Conservation (phyloP, 2,329 filamentous ascomycete species). For the Botryotinia calthae region DNA sequence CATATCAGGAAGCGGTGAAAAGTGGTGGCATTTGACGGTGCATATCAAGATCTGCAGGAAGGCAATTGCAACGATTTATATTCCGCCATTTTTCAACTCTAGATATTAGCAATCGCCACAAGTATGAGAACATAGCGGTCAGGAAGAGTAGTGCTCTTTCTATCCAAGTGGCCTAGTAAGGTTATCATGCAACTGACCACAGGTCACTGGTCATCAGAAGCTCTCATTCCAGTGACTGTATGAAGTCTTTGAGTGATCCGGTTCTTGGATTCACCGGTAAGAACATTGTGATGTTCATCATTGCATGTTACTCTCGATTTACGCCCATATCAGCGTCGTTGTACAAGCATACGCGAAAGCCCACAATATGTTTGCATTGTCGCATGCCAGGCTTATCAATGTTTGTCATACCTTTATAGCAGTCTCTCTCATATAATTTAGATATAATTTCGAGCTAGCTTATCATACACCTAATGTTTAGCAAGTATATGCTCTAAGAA, state of each 20-base stretch:
- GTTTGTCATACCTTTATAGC: not conserved
- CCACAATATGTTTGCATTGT: not conserved
- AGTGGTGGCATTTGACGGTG: not conserved
- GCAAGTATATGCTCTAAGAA: not conserved
- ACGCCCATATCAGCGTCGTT: not conserved
- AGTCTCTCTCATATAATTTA: not conserved
- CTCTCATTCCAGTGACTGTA: not conserved
- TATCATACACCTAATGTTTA: not conserved
- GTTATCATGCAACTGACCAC: not conserved
- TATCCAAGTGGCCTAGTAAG: not conserved
- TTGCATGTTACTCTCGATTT: not conserved
- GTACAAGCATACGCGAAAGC: not conserved
- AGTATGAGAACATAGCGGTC: not conserved
- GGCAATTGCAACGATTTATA: not conserved
- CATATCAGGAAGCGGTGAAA: constrained; percentile 9
- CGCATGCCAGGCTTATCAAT: not conserved
- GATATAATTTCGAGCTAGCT: not conserved
- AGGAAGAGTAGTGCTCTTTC: constrained; percentile 1
- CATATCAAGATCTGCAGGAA: not conserved
- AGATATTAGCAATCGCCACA: not conserved
- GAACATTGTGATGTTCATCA: not conserved
- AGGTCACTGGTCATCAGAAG: not conserved
- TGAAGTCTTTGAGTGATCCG: not conserved
- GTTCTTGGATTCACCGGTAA: not conserved
- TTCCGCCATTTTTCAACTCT: not conserved